Percentiles rank a stretch among this genome's conserved stretches.
phyloP scores from a whole-genome alignment of 371 early-diverging fungal species.

The Mucor velutinosus region DNA sequence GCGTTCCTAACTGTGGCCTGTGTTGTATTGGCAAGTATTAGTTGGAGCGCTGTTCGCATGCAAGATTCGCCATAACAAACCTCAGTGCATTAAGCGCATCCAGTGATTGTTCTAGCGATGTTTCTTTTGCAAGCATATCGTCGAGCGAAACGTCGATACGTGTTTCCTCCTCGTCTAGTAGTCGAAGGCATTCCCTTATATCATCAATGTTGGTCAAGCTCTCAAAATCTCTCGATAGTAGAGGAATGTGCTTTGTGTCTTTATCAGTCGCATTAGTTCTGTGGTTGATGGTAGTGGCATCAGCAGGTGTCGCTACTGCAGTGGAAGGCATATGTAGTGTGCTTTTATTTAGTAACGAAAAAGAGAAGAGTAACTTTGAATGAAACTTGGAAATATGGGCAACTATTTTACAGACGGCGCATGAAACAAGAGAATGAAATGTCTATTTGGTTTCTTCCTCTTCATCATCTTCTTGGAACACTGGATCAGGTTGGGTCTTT shows the following conservation, averaged over 20 bases:
- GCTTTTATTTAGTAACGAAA: neutral
- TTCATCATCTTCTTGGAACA: constrained; percentile 70
- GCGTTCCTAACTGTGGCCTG: constrained; percentile 65
- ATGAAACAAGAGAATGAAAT: neutral
- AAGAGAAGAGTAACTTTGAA: neutral
- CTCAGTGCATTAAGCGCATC: constrained; percentile 49
- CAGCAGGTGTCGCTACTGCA: neutral
- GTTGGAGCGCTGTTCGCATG: neutral
- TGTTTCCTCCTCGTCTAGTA: constrained; percentile 70
- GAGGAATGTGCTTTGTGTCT: neutral
- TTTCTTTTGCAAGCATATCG: constrained; percentile 45
- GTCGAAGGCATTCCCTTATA: constrained; percentile 64
- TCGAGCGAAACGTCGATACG: constrained; percentile 67
- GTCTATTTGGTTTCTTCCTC: constrained; percentile 65
- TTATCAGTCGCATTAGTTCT: neutral
- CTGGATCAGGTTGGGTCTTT: constrained; percentile 78
- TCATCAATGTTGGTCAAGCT: constrained; percentile 65
- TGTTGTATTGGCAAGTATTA: neutral
- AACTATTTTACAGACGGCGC: neutral
- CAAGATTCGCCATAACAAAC: constrained; percentile 22
- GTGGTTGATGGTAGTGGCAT: neutral
- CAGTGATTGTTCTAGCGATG: constrained; percentile 25
- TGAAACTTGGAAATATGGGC: neutral
- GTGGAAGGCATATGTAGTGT: constrained; percentile 2
- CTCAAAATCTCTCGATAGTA: constrained; percentile 14